Percentiles rank a stretch among this genome's conserved stretches.
These are phyloP conservation scores for Alternaria postmessia DNA, from an alignment of 2,329 filamentous ascomycete species.

Conservation along the genomic window DNA sequence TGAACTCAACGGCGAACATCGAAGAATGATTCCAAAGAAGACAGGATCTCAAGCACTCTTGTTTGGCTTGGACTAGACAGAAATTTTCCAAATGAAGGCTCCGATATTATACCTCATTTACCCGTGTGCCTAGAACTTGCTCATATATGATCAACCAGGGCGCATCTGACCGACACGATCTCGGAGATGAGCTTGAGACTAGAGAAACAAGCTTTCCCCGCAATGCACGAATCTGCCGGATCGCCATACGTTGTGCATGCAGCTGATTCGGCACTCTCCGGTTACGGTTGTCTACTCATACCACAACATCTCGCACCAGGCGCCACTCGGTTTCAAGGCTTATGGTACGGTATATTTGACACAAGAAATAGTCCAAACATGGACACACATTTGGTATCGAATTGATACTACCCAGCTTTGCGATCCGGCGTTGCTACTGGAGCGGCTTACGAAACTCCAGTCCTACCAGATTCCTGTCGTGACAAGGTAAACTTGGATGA, in stretches of 20 bases:
- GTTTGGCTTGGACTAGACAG: constrained; percentile 8
- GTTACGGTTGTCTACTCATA: neutral
- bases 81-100: neutral
- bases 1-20: neutral
- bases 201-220: constrained; percentile 41
- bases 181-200: constrained; percentile 22
- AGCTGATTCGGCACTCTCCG: constrained; percentile 16
- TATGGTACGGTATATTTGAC: neutral
- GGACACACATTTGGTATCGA: neutral
- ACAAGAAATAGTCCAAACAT: neutral
- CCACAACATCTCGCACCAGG: neutral
- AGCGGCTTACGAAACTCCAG: neutral
- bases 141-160: constrained; percentile 17
- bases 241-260: constrained; percentile 20
- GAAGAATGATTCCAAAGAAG: neutral
- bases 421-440: neutral
- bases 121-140: constrained; percentile 35
- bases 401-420: neutral
- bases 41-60: neutral
- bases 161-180: constrained; percentile 27
- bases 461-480: neutral
- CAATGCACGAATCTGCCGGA: constrained; percentile 43
- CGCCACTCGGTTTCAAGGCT: neutral
- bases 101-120: constrained; percentile 36
- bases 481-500: constrained; percentile 2